These are phyloP conservation scores for Elsinoe australis DNA, from an alignment of 2,329 filamentous ascomycete species.

Conservation along the genomic window DNA sequence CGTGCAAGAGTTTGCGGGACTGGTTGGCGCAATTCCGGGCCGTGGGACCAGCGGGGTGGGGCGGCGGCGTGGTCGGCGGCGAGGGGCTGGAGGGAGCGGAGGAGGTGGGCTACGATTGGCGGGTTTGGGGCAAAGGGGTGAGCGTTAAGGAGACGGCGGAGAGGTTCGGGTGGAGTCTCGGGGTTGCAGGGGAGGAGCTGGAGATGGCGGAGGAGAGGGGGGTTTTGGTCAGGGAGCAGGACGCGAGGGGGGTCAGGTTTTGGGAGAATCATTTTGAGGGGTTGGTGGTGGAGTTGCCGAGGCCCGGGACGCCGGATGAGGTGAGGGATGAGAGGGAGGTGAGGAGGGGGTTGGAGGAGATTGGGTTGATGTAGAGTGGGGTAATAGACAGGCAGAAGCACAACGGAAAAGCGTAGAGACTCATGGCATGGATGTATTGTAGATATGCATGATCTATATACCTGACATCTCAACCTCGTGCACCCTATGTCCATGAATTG, in stretches of 20 bases:
- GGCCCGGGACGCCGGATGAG: slow-evolving; percentile 6
- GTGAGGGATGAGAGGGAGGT: slow-evolving; percentile 12
- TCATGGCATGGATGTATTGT: neutral
- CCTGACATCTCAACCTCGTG: neutral
- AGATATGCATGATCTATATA: slow-evolving; percentile 5
- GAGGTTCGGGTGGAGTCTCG: slow-evolving; percentile 92
- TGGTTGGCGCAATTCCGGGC: slow-evolving; percentile 77
- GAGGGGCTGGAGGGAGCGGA: neutral
- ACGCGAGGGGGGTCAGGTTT: slow-evolving; percentile 82
- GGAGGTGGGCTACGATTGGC: slow-evolving; percentile 67
- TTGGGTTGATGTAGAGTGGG: slow-evolving; percentile 5
- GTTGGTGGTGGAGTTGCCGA: slow-evolving; percentile 13
- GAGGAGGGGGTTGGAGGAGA: slow-evolving; percentile 5
- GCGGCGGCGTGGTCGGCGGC: slow-evolving; percentile 31
- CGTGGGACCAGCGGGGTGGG: slow-evolving; percentile 49
- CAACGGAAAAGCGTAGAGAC: too few species aligned
- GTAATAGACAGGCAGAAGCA: neutral
- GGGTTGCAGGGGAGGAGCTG: slow-evolving; percentile 88
- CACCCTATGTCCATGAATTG: slow-evolving; percentile 56
- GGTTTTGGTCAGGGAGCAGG: slow-evolving; percentile 79
- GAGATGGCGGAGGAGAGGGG: slow-evolving; percentile 95
- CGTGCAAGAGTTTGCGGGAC: slow-evolving; percentile 62
- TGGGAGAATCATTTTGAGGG: slow-evolving; percentile 63
- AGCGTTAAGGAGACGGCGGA: slow-evolving; percentile 86
- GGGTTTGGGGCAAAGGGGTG: slow-evolving; percentile 69